Percentiles rank a stretch among this genome's conserved stretches.
phyloP scores from a whole-genome alignment of 1,284 basidiomycete species.

The Tilletia horrida region DNA sequence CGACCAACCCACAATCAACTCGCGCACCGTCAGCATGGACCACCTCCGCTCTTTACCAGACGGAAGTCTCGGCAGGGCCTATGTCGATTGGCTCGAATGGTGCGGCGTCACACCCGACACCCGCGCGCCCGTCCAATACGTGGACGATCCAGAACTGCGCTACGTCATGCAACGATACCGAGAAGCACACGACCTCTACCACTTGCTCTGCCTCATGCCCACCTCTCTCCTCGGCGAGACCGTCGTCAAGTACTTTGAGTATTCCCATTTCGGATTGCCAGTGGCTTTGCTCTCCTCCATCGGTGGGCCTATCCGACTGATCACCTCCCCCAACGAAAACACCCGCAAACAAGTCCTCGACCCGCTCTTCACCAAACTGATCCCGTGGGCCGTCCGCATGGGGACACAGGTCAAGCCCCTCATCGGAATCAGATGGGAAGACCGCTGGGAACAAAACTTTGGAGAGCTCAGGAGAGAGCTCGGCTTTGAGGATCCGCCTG shows the following conservation, averaged over 20 bases:
- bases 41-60: conserved; percentile 66
- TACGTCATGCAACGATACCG: conserved; percentile 96
- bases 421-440: conserved; percentile 92
- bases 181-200: conserved; percentile 92
- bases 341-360: conserved; percentile 15
- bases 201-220: conserved; percentile 79
- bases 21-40: conserved; percentile 71
- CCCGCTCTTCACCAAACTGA: conserved; percentile 18
- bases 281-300: conserved; percentile 77
- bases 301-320: conserved; percentile 62
- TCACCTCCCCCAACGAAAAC: conserved; percentile 25
- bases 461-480: conserved; percentile 75
- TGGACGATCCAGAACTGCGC: conserved; percentile 68
- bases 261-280: conserved; percentile 85
- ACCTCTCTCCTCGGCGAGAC: conserved; percentile 88
- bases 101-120: conserved; percentile 94
- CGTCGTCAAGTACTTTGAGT: conserved; percentile 94
- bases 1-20: conserved; percentile 77
- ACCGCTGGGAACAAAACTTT: conserved; percentile 81
- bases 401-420: conserved; percentile 61
- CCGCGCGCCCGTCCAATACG: conserved; percentile 83
- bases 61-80: conserved; percentile 80
- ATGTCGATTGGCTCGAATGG: conserved; percentile 83
- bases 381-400: conserved; percentile 9
- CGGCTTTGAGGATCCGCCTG: conserved; percentile 60